Evolutionary conservation across 2,329 filamentous ascomycete species (phyloP).

Genomic region (Claviceps spartinae): DNA sequence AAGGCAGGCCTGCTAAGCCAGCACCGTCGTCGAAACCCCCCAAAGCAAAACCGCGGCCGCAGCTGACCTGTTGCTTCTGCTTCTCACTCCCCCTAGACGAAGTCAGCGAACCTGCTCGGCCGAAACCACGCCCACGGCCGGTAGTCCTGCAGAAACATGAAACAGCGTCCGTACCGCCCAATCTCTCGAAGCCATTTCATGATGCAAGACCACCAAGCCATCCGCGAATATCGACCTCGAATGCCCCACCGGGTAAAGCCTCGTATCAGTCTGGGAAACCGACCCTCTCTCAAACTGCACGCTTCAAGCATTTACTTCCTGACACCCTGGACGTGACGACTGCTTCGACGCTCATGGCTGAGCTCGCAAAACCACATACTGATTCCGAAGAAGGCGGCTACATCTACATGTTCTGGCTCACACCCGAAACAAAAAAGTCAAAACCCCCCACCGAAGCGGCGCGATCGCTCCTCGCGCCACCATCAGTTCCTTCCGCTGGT

Average conservation of each 20-base stretch:
- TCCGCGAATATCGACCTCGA: slow-evolving; percentile 4
- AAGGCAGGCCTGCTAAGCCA: slow-evolving; percentile 11
- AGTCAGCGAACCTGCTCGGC: slow-evolving; percentile 19
- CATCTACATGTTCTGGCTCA: slow-evolving; percentile 99
- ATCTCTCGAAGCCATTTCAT: background rate
- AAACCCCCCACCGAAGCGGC: slow-evolving; percentile 45
- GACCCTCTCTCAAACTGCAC: slow-evolving; percentile 17
- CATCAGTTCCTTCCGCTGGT: slow-evolving; percentile 20
- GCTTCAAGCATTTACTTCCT: slow-evolving; percentile 47
- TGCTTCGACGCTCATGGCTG: slow-evolving; percentile 56
- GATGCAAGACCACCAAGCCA: background rate
- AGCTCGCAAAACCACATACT: slow-evolving; percentile 54
- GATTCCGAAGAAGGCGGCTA: slow-evolving; percentile 73
- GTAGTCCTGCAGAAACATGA: slow-evolving; percentile 31
- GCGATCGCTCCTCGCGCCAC: slow-evolving; percentile 43
- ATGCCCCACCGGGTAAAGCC: slow-evolving; percentile 17
- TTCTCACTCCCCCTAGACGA: slow-evolving; percentile 36
- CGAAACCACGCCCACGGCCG: slow-evolving; percentile 8
- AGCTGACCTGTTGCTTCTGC: slow-evolving; percentile 35
- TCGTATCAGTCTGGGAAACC: slow-evolving; percentile 19
- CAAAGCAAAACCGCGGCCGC: slow-evolving; percentile 16
- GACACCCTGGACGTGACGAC: slow-evolving; percentile 50
- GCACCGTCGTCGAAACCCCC: slow-evolving; percentile 10
- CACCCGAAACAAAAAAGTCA: slow-evolving; percentile 41
- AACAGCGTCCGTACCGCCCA: slow-evolving; percentile 11